These are phyloP conservation scores for Nepenthes mirabilis DNA, from an alignment of 148 eudicot genomes.

Conservation along the genomic window DNA sequence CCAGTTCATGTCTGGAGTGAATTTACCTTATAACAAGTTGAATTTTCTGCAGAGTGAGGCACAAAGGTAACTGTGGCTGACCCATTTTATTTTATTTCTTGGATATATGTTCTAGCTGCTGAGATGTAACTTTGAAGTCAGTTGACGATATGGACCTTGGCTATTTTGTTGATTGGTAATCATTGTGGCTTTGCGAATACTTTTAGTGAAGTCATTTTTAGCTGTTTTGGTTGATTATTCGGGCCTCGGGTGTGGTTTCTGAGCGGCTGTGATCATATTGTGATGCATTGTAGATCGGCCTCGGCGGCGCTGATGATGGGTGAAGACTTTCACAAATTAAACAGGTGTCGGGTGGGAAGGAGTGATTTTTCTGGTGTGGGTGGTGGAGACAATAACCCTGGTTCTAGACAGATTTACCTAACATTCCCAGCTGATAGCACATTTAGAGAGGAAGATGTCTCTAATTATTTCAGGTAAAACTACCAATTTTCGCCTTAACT, in stretches of 20 bases:
- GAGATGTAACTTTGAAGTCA: neutral
- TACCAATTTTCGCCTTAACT: neutral
- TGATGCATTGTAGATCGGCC: slow-evolving; percentile 37
- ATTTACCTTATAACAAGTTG: slow-evolving; percentile 32
- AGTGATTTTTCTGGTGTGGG: slow-evolving; percentile 45
- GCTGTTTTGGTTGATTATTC: neutral
- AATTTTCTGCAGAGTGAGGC: slow-evolving; percentile 36
- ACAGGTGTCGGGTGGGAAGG: slow-evolving; percentile 36
- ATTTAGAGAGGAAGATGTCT: slow-evolving; percentile 82
- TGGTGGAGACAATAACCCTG: slow-evolving; percentile 23
- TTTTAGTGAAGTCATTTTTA: neutral
- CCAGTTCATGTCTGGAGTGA: slow-evolving; percentile 37
- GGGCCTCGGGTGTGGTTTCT: neutral
- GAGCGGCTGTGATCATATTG: neutral
- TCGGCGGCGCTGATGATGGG: slow-evolving; percentile 65
- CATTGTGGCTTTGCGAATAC: neutral
- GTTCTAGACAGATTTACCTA: slow-evolving; percentile 66
- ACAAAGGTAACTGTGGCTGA: slow-evolving; percentile 26
- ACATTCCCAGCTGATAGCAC: slow-evolving; percentile 88
- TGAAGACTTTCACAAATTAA: slow-evolving; percentile 46
- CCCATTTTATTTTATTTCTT: neutral
- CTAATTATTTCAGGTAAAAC: slow-evolving; percentile 57
- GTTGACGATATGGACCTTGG: neutral
- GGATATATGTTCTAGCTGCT: neutral
- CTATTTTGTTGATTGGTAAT: neutral